These are phyloP conservation scores for Aureobasidium vineae DNA, from an alignment of 2,329 filamentous ascomycete species.

Conservation along the genomic window DNA sequence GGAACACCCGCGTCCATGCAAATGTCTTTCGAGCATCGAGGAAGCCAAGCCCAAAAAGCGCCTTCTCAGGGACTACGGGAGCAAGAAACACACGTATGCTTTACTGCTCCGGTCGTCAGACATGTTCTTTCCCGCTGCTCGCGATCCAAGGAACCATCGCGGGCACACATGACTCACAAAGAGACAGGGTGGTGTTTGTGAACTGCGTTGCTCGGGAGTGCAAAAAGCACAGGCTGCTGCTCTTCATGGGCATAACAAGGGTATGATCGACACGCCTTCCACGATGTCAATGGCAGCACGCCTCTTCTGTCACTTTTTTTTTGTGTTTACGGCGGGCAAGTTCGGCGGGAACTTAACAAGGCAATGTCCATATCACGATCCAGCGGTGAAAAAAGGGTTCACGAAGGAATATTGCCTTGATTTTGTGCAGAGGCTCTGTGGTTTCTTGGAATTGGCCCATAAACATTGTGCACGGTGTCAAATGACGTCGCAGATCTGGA, in stretches of 20 bases:
- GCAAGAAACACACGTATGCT: neutral
- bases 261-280: conserved; percentile 9
- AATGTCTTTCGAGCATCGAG: neutral
- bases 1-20: conserved; percentile 12
- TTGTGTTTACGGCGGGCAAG: neutral
- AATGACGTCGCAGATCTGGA: conserved; percentile 22
- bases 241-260: no score
- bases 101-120: no score
- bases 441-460: neutral
- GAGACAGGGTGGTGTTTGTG: no score
- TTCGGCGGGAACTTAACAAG: neutral
- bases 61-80: neutral
- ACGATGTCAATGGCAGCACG: neutral
- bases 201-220: no score
- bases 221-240: no score
- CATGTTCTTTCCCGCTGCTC: no score
- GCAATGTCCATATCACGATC: neutral
- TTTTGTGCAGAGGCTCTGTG: neutral
- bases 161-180: no score
- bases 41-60: neutral
- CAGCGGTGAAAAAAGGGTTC: neutral
- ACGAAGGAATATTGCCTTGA: conserved; percentile 8
- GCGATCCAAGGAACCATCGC: no score
- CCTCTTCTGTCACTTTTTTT: conserved; percentile 9
- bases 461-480: neutral